These are phyloP conservation scores for Blastocladiella emersonii DNA, from an alignment of 371 early-diverging fungal species.

Conservation along the genomic window DNA sequence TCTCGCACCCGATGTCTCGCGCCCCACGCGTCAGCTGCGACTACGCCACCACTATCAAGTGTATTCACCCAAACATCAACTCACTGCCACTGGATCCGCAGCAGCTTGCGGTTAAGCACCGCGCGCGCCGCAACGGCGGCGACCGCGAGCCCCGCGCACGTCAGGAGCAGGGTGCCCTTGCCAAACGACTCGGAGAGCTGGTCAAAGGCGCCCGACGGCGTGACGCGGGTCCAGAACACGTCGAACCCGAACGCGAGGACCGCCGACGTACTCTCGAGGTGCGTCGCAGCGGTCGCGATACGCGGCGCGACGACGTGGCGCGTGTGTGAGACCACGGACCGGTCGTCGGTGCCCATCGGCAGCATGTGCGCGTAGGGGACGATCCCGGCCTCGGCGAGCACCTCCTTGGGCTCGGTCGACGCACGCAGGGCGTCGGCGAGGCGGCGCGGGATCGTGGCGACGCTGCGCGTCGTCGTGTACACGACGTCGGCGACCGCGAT, in stretches of 20 bases:
- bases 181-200: conserved; percentile 79
- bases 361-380: conserved; percentile 58
- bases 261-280: conserved; percentile 84
- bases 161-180: conserved; percentile 60
- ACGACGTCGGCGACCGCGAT: conserved; percentile 76
- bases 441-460: conserved; percentile 61
- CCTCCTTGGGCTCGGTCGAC: conserved; percentile 32
- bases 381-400: conserved; percentile 65
- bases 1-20: too few relatives aligned
- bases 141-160: conserved; percentile 56
- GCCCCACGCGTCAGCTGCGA: too few relatives aligned
- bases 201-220: conserved; percentile 84
- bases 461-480: conserved; percentile 44
- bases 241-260: conserved; percentile 79
- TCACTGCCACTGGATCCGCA: too few relatives aligned
- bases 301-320: neutral
- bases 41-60: too few relatives aligned
- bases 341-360: conserved; percentile 32
- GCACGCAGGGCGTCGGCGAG: conserved; percentile 80
- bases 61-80: too few relatives aligned
- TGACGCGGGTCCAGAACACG: conserved; percentile 62
- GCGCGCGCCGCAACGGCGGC: conserved; percentile 52
- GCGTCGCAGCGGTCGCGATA: conserved; percentile 57
- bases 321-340: neutral
- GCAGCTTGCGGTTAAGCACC: too few relatives aligned